Evolutionary conservation across 805 yeast genomes (phyloP).

Genomic region (Limtongozyma cylindracea): DNA sequence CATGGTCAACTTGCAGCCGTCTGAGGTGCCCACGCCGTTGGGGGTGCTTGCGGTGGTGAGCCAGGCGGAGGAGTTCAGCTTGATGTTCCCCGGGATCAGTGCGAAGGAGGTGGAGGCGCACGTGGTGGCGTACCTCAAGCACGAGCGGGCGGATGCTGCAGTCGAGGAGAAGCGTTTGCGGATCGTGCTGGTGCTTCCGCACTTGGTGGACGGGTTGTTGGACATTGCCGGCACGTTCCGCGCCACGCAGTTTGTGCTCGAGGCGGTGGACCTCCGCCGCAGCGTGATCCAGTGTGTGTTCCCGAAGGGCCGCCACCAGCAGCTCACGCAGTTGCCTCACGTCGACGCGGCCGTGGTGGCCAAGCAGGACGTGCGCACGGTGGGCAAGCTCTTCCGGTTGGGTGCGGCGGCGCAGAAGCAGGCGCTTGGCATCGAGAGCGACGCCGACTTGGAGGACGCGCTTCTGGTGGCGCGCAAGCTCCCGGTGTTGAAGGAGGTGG

Average conservation of each 20-base stretch:
- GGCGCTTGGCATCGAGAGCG: constrained; percentile 26
- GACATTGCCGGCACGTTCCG: constrained; percentile 70
- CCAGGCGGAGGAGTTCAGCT: too few species aligned
- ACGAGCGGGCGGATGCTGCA: too few species aligned
- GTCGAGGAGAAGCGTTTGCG: constrained; percentile 16
- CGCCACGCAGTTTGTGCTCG: constrained; percentile 33
- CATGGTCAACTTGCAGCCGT: constrained; percentile 37
- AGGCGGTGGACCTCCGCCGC: constrained; percentile 42
- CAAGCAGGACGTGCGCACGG: constrained; percentile 20
- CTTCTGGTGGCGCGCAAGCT: constrained; percentile 32
- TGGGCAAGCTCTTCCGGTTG: constrained; percentile 45
- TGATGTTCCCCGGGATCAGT: too few species aligned
- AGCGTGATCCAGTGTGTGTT: constrained; percentile 55
- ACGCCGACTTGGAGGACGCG: constrained; percentile 18
- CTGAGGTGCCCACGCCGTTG: constrained; percentile 21
- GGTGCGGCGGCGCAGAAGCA: constrained; percentile 27
- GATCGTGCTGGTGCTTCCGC: constrained; percentile 37
- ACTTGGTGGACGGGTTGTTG: constrained; percentile 41
- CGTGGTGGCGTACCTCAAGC: constrained; percentile 2
- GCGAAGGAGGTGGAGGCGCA: too few species aligned
- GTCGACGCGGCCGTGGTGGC: constrained; percentile 23
- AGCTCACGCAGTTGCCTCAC: constrained; percentile 62
- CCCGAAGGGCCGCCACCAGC: constrained; percentile 24
- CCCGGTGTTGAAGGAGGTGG: constrained; percentile 43
- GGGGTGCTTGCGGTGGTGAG: constrained; percentile 37